Percentiles rank a stretch among this genome's conserved stretches.
Conservation (phyloP, 257 asterid species). For the Ocimum tenuiflorum region DNA sequence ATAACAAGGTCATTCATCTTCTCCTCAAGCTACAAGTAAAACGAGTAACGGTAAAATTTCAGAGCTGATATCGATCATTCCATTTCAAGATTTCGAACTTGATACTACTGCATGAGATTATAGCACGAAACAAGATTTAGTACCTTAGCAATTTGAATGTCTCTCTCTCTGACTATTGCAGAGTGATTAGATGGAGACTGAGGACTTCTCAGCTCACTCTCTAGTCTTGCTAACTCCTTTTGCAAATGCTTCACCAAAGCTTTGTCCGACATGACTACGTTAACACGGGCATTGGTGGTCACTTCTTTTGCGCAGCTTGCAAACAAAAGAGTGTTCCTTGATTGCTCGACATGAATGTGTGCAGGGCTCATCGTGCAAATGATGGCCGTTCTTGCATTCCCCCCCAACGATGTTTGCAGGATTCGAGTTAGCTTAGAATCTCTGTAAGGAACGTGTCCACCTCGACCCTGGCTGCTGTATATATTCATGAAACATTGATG, state of each 20-base stretch:
- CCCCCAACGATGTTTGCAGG: constrained; percentile 80
- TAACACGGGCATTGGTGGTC: constrained; percentile 72
- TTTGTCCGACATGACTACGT: constrained; percentile 82
- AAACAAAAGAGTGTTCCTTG: constrained; percentile 90
- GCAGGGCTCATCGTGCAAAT: constrained; percentile 97
- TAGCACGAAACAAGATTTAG: not conserved
- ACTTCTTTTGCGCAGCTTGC: constrained; percentile 99
- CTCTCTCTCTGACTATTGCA: constrained; percentile 55
- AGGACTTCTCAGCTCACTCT: constrained; percentile 62
- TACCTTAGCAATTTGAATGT: constrained; percentile 77
- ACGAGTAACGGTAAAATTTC: not conserved
- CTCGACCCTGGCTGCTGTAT: constrained; percentile 75
- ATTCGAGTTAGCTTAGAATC: constrained; percentile 96
- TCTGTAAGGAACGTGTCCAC: constrained; percentile 81
- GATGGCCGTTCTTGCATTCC: constrained; percentile 82
- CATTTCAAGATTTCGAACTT: too few relatives aligned
- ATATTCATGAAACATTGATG: constrained; percentile 9
- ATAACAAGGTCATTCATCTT: constrained; percentile 59
- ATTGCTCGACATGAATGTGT: constrained; percentile 79
- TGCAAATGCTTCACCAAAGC: constrained; percentile 83
- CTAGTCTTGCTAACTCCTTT: constrained; percentile 60
- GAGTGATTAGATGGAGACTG: constrained; percentile 42
- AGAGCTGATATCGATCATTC: too few relatives aligned
- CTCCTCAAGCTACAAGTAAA: constrained; percentile 57
- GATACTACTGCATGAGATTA: too few relatives aligned